Conservation (phyloP, 371 early-diverging fungal species). For the Dichotomocladium elegans region DNA sequence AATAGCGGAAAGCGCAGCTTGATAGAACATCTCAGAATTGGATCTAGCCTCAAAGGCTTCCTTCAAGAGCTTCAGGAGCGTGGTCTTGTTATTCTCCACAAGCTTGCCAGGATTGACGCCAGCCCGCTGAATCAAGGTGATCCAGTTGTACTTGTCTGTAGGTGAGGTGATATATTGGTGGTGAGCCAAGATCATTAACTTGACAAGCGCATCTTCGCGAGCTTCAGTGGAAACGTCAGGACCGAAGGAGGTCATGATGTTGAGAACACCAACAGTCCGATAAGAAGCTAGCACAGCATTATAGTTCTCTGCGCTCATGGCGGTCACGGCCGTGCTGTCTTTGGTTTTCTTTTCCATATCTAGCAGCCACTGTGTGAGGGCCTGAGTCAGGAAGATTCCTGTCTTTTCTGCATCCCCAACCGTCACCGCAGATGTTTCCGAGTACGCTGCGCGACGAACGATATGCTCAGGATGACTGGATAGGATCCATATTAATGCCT, state of each 20-base stretch:
- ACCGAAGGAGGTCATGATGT: conserved; percentile 56
- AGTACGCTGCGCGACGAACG: conserved; percentile 47
- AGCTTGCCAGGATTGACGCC: conserved; percentile 71
- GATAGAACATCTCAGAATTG: conserved; percentile 42
- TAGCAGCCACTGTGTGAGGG: conserved; percentile 53
- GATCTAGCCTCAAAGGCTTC: conserved; percentile 18
- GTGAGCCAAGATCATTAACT: conserved; percentile 68
- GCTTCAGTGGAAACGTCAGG: conserved; percentile 26
- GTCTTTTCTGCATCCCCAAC: conserved; percentile 33
- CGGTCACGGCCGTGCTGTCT: conserved; percentile 49
- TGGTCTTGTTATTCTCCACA: conserved; percentile 39
- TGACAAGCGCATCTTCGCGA: conserved; percentile 53
- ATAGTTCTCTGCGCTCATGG: conserved; percentile 48
- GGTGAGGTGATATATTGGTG: conserved; percentile 69
- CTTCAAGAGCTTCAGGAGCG: conserved; percentile 43
- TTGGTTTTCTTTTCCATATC: conserved; percentile 49
- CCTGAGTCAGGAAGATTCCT: conserved; percentile 36
- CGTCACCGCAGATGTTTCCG: conserved; percentile 38
- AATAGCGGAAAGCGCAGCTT: conserved; percentile 54
- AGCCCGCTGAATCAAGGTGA: conserved; percentile 74
- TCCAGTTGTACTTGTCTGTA: conserved; percentile 79
- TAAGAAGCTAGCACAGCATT: conserved; percentile 39
- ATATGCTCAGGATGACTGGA: conserved; percentile 50
- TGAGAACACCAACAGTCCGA: conserved; percentile 60
- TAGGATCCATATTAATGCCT: conserved; percentile 52